Evolutionary conservation across 371 early-diverging fungal species (phyloP), one percentile per base, ranked within the genome.

Genomic region (Mortierella sp.): DNA sequence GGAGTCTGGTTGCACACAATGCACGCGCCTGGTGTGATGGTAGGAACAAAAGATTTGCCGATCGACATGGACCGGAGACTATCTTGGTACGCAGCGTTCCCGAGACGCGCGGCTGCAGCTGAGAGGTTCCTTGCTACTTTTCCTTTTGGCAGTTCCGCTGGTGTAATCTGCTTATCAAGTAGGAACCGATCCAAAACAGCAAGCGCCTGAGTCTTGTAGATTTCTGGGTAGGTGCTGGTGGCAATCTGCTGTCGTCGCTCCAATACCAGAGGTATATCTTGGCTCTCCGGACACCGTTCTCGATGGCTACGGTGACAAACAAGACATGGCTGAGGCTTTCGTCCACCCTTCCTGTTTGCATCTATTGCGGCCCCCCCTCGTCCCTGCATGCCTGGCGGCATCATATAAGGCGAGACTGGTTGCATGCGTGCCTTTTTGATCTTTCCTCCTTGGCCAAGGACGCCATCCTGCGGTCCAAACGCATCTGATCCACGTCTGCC

Each of bases 31-130:
- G 76, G 76, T 1, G 69, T 74, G 14, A 74, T 74, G 0, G 76
- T 74, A 13, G 76, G 76, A 10, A 69, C 69, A 62, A 61, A 74
- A 0, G 76, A 57, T 30, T 68, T 74, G 28, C 76, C 76, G 47
- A 74, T 74, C n/a, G 76, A 74, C 69, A 74, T 68, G 45, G 76
- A 64, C n/a, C 76, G 65, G 39, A 74, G 47, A 28, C 28, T 74
- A 26, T 74, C 76, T 30, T 74, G 76, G 41, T 74, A 74, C 0
- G 76, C 76, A 12, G 69, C 50, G 5, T 64, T 58, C 1, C 76
- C 76, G 16, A 74, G 62, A 24, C 76, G 56, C 12, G 76, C 76
- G 1, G 76, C 76, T 9, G 69, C 69, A 7, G 69, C 69, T 6
- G 69, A 49, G 21, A 74, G 62, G 23, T 34, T 67, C 58, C 57